Evolutionary conservation across 371 early-diverging fungal genomes (phyloP).

Genomic region (Syncephalastrum monosporum): DNA sequence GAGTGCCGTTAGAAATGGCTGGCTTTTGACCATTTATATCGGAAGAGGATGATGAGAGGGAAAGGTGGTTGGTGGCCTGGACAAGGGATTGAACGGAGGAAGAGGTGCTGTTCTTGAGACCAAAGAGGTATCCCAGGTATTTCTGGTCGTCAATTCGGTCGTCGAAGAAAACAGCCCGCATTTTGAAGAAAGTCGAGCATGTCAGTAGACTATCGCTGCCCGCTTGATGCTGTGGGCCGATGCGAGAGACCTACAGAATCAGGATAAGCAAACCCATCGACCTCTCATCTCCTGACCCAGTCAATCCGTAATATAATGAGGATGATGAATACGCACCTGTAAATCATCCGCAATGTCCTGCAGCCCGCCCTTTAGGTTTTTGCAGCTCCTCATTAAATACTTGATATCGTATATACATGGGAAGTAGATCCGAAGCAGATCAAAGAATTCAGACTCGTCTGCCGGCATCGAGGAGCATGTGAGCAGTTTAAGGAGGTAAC

Average conservation of each 20-base stretch:
- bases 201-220: slow-evolving; percentile 99
- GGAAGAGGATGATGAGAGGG: slow-evolving; percentile 20
- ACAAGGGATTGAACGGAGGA: slow-evolving; percentile 22
- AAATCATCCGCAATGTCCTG: slow-evolving; percentile 99
- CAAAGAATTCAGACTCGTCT: slow-evolving; percentile 94
- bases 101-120: slow-evolving; percentile 27
- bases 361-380: slow-evolving; percentile 96
- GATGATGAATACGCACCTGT: slow-evolving; percentile 52
- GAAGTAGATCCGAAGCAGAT: slow-evolving; percentile 91
- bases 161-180: slow-evolving; percentile 95
- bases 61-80: slow-evolving; percentile 30
- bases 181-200: slow-evolving; percentile 94
- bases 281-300: neutral
- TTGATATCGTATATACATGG: slow-evolving; percentile 99
- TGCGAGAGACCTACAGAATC: slow-evolving; percentile 69
- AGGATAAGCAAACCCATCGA: slow-evolving; percentile 1
- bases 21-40: too few relatives aligned
- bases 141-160: slow-evolving; percentile 92
- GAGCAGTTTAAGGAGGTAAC: slow-evolving; percentile 96
- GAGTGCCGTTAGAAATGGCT: neutral
- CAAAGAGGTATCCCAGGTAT: slow-evolving; percentile 73
- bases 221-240: slow-evolving; percentile 99
- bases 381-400: slow-evolving; percentile 96
- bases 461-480: slow-evolving; percentile 92
- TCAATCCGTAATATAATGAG: neutral